Conservation (phyloP, 805 yeast species). For the Saturnispora galanensis region DNA sequence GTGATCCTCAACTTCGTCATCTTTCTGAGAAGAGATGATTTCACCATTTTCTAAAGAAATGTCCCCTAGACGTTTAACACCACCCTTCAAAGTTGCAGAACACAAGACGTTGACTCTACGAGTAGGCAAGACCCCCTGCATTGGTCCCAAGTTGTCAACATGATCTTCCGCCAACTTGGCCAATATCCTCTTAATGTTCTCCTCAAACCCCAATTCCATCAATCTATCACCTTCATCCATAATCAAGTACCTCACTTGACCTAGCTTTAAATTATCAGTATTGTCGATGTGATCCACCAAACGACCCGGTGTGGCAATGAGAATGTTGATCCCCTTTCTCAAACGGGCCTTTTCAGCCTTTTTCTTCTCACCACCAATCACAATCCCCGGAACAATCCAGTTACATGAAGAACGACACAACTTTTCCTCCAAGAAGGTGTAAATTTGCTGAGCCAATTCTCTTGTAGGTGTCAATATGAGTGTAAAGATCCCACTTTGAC, state of each 20-base stretch:
- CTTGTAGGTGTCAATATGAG: slow-evolving; percentile 87
- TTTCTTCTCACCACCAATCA: slow-evolving; percentile 97
- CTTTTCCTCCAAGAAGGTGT: slow-evolving; percentile 58
- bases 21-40: slow-evolving; percentile 34
- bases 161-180: slow-evolving; percentile 41
- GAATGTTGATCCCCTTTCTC: slow-evolving; percentile 88
- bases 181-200: slow-evolving; percentile 73
- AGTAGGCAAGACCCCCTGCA: slow-evolving; percentile 37
- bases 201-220: slow-evolving; percentile 95
- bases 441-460: slow-evolving; percentile 87
- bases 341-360: slow-evolving; percentile 93
- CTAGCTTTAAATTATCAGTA: slow-evolving; percentile 63
- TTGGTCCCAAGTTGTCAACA: slow-evolving; percentile 31
- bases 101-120: slow-evolving; percentile 73
- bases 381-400: slow-evolving; percentile 88
- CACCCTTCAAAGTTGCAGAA: slow-evolving; percentile 86
- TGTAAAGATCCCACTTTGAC: slow-evolving; percentile 82
- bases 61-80: slow-evolving; percentile 73
- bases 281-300: slow-evolving; percentile 89
- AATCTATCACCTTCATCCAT: slow-evolving; percentile 95
- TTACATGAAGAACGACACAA: slow-evolving; percentile 62
- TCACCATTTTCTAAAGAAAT: slow-evolving; percentile 64
- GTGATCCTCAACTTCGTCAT: slow-evolving; percentile 17
- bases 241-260: slow-evolving; percentile 76
- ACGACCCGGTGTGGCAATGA: slow-evolving; percentile 98